A percentile compares a stretch with the other conserved stretches of the same genome.
Conservation (phyloP, 345 rosid species). For the Odontarrhena argentea region DNA sequence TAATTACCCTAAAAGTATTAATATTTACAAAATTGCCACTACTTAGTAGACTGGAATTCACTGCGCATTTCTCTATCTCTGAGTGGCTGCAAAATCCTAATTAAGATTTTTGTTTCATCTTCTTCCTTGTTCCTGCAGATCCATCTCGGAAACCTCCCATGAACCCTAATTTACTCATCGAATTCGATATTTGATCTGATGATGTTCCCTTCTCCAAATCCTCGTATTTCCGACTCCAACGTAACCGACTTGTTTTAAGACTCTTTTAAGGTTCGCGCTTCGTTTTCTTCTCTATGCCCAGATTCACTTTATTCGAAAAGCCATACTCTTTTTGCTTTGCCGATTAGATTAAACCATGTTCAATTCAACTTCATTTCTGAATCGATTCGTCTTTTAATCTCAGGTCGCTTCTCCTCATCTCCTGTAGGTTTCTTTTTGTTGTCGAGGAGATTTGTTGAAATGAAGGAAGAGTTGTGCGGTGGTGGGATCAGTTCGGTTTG, state of each 20-base stretch:
- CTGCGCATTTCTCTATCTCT: slow-evolving; percentile 24
- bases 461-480: slow-evolving; percentile 61
- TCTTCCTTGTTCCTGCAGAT: slow-evolving; percentile 24
- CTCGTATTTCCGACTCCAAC: slow-evolving; percentile 5
- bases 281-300: not conserved
- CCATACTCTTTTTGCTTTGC: not conserved
- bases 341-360: slow-evolving; percentile 23
- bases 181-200: slow-evolving; percentile 3
- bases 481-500: slow-evolving; percentile 42
- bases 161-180: slow-evolving; percentile 31
- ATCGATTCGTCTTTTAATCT: slow-evolving; percentile 18
- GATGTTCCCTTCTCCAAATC: slow-evolving; percentile 10
- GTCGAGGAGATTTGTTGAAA: slow-evolving; percentile 46
- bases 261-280: slow-evolving; percentile 36
- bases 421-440: slow-evolving; percentile 7
- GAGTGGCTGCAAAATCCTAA: slow-evolving; percentile 36
- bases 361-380: slow-evolving; percentile 4
- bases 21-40: slow-evolving; percentile 48
- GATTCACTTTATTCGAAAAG: slow-evolving; percentile 22
- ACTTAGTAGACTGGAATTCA: slow-evolving; percentile 22
- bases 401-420: slow-evolving; percentile 9
- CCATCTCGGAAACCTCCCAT: slow-evolving; percentile 22
- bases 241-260: slow-evolving; percentile 17
- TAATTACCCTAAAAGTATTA: not conserved
- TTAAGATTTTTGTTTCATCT: slow-evolving; percentile 6